Evolutionary conservation across 148 eudicot genomes (phyloP).

Genomic region (Linanthus parryae): DNA sequence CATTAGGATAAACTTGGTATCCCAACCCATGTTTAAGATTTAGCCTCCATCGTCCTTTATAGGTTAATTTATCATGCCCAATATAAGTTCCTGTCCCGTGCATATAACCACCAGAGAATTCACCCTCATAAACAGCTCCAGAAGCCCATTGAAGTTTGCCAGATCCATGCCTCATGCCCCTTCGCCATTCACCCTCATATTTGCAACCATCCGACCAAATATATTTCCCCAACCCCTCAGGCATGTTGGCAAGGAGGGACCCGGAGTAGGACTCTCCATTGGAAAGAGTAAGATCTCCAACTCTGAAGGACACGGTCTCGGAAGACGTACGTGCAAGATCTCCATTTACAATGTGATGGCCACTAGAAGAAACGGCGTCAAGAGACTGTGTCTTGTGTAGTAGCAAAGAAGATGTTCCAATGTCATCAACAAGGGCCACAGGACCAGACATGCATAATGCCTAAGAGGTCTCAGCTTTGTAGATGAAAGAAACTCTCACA

Average conservation of each 20-base stretch:
- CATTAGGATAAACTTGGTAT: conserved; percentile 64
- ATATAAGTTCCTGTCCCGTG: conserved; percentile 71
- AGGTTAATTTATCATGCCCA: conserved; percentile 46
- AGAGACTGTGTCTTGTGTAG: conserved; percentile 60
- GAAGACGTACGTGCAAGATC: conserved; percentile 45
- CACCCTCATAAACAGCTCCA: conserved; percentile 84
- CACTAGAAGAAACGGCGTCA: conserved; percentile 30
- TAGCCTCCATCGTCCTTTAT: conserved; percentile 84
- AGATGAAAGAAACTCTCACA: too few relatives aligned
- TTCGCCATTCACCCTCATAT: conserved; percentile 89
- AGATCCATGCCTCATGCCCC: conserved; percentile 82
- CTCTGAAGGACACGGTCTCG: conserved; percentile 41
- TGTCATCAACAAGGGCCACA: conserved; percentile 39
- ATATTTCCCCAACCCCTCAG: conserved; percentile 88
- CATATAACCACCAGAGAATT: conserved; percentile 91
- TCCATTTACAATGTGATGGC: conserved; percentile 27
- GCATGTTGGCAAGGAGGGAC: conserved; percentile 56
- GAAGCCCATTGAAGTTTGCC: conserved; percentile 80
- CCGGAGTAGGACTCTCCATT: conserved; percentile 80
- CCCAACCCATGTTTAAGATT: conserved; percentile 94
- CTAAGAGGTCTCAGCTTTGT: conserved; percentile 24
- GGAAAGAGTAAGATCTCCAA: conserved; percentile 46
- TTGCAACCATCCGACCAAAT: conserved; percentile 76
- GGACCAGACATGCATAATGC: conserved; percentile 83
- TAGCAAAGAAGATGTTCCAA: conserved; percentile 36